Conservation (phyloP, 2,329 filamentous ascomycete species). For the Phyllosticta citrichinensis region DNA sequence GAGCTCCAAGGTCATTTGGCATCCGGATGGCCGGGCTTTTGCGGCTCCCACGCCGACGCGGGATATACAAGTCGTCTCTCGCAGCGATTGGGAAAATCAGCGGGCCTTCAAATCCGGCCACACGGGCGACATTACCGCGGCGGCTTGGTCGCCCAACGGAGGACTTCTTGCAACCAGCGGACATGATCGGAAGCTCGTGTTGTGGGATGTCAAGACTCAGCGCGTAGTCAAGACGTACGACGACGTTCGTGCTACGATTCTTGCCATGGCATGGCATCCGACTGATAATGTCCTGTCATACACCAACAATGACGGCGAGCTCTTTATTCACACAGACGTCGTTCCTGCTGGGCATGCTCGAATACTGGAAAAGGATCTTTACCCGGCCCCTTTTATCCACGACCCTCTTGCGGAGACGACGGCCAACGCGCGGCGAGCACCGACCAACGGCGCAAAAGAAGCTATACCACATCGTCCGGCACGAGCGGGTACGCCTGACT, state of each 20-base stretch:
- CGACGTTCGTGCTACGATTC: conserved; percentile 61
- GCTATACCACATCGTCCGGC: conserved; percentile 41
- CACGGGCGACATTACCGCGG: conserved; percentile 70
- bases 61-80: conserved; percentile 77
- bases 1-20: conserved; percentile 72
- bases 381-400: conserved; percentile 78
- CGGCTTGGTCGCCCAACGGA: conserved; percentile 92
- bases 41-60: conserved; percentile 72
- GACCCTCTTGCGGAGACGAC: conserved; percentile 63
- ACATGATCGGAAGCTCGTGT: conserved; percentile 51
- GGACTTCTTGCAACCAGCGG: conserved; percentile 63
- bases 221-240: conserved; percentile 67
- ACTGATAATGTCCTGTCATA: conserved; percentile 82
- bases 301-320: conserved; percentile 82
- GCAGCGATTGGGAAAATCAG: conserved; percentile 81
- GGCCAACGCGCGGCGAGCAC: conserved; percentile 48
- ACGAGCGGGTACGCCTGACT: conserved; percentile 58
- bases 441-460: conserved; percentile 44
- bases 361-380: conserved; percentile 44
- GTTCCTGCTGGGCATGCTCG: conserved; percentile 41
- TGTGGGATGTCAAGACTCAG: conserved; percentile 90
- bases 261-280: conserved; percentile 85
- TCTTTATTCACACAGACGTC: conserved; percentile 75
- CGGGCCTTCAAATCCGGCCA: conserved; percentile 70
- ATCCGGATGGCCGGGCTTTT: conserved; percentile 88